phyloP scores from a whole-genome alignment of 78 protist species.

The Monocercomonoides exilis region DNA sequence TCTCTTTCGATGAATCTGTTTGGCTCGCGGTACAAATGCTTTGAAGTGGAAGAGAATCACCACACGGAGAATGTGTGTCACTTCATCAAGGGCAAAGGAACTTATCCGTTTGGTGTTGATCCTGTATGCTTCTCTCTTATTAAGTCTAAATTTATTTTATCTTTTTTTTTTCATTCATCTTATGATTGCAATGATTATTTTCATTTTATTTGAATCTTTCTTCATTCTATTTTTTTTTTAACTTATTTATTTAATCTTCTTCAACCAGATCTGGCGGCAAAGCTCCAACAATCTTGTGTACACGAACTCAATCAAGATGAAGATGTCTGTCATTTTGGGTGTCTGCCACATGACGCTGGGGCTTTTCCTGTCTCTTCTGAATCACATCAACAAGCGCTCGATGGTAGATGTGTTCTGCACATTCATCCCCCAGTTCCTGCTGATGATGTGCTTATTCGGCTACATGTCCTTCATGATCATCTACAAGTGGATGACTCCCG shows the following conservation, averaged over 20 bases:
- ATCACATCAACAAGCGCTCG: not conserved
- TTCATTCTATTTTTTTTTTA: not conserved
- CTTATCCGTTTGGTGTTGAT: slow-evolving; percentile 27
- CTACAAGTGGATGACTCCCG: slow-evolving; percentile 61
- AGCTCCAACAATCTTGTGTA: slow-evolving; percentile 76
- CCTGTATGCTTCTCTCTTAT: not conserved
- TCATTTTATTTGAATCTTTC: no score
- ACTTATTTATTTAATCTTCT: not conserved
- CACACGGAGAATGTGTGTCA: not conserved
- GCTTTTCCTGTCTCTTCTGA: slow-evolving; percentile 47
- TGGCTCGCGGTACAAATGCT: not conserved
- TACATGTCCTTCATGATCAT: slow-evolving; percentile 68
- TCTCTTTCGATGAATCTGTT: slow-evolving; percentile 10
- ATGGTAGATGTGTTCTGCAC: slow-evolving; percentile 42
- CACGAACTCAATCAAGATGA: slow-evolving; percentile 98
- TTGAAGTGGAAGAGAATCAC: not conserved
- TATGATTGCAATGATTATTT: no score
- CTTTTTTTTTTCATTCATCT: no score
- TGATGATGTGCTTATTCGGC: slow-evolving; percentile 93
- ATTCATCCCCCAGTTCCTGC: slow-evolving; percentile 88
- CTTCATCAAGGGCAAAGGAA: not conserved
- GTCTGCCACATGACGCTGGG: slow-evolving; percentile 88
- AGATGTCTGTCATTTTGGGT: slow-evolving; percentile 89
- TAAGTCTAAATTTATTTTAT: no score
- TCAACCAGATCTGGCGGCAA: slow-evolving; percentile 1